Evolutionary conservation across 2,329 filamentous ascomycete genomes (phyloP), one percentile per base, ranked within the genome.

Genomic region (Arachnomyces sp.): DNA sequence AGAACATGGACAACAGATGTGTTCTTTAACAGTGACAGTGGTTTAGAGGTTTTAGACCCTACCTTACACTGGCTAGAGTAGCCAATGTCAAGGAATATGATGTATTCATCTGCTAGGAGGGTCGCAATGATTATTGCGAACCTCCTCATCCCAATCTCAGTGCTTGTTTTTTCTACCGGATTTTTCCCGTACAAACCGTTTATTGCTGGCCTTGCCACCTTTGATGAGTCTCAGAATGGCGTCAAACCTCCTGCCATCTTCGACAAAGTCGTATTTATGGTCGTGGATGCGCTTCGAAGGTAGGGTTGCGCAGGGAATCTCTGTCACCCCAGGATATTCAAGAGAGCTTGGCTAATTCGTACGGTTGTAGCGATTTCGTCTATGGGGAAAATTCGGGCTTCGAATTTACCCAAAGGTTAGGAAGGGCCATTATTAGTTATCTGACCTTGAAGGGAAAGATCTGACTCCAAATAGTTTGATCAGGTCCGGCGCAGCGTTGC

Each of bases 131-230:
- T 25, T 9, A 63, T 77, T 48, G 82, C 86, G 54, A 94, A 95
- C 61, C 42, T 88, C 25, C 65, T 94, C 45, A 78, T 94, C 33
- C 84, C 85, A 2, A 57, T 83, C 40, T 81, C 87, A 34, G 77
- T 89, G 48, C 51, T 83, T 39, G 64, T 82, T 48, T 96, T 96
- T 61, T 89, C 85, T 17, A 77, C 79, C 25, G 90, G 92, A 11
- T 98, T 98, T 73, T 98, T 98, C 57, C 92, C 92, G 6, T 95
- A 96, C 66, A 98, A 98, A 58, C 88, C 92, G 2, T 83, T 94
- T 49, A 73, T 98, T 35, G 80, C 89, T 8, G 92, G 92, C 3
- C 68, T 94, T 34, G 89, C 92, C 7, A 68, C 74, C 47, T 84
- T 63, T 48, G 50, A 57, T 18, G 48, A 81, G 61, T 73, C 77